phyloP scores from a whole-genome alignment of 768 basidiomycete genomes.

The Stropharia rugosoannulata region DNA sequence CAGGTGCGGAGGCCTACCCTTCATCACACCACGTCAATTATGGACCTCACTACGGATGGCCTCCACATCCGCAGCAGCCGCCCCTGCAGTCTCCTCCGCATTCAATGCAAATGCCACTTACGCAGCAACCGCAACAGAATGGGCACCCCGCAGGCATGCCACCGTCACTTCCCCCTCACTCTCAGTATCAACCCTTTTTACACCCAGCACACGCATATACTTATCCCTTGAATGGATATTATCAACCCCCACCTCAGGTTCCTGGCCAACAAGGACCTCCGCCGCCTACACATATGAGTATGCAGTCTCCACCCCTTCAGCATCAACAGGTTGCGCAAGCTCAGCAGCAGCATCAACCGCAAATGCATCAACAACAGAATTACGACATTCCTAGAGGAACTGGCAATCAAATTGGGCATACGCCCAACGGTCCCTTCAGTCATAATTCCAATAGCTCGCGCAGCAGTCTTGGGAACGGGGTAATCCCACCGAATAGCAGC shows the following conservation, averaged over 20 bases:
- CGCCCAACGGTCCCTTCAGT: slow-evolving; percentile 15
- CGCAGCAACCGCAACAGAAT: slow-evolving; percentile 28
- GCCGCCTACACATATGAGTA: slow-evolving; percentile 20
- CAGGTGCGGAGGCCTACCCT: slow-evolving; percentile 33
- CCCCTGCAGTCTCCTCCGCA: slow-evolving; percentile 31
- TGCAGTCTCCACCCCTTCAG: slow-evolving; percentile 13
- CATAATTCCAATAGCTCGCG: slow-evolving; percentile 22
- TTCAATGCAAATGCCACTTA: slow-evolving; percentile 27
- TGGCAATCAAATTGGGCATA: slow-evolving; percentile 20
- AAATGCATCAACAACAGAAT: slow-evolving; percentile 12
- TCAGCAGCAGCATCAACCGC: slow-evolving; percentile 13
- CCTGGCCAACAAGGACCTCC: slow-evolving; percentile 26
- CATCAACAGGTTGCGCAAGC: slow-evolving; percentile 10
- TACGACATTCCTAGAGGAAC: slow-evolving; percentile 27
- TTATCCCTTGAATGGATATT: slow-evolving; percentile 30
- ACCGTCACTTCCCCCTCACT: slow-evolving; percentile 27
- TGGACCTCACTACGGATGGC: slow-evolving; percentile 35
- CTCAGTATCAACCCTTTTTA: slow-evolving; percentile 36
- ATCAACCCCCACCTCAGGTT: slow-evolving; percentile 21
- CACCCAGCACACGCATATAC: slow-evolving; percentile 29
- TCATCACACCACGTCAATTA: slow-evolving; percentile 30
- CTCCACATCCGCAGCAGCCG: slow-evolving; percentile 29
- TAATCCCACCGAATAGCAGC: slow-evolving; percentile 29
- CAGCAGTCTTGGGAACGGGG: slow-evolving; percentile 29
- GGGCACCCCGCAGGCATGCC: slow-evolving; percentile 19